Percentiles rank a stretch among this genome's conserved stretches.
phyloP scores from a whole-genome alignment of 495 filamentous ascomycete species.

The Penicillium argentinense region DNA sequence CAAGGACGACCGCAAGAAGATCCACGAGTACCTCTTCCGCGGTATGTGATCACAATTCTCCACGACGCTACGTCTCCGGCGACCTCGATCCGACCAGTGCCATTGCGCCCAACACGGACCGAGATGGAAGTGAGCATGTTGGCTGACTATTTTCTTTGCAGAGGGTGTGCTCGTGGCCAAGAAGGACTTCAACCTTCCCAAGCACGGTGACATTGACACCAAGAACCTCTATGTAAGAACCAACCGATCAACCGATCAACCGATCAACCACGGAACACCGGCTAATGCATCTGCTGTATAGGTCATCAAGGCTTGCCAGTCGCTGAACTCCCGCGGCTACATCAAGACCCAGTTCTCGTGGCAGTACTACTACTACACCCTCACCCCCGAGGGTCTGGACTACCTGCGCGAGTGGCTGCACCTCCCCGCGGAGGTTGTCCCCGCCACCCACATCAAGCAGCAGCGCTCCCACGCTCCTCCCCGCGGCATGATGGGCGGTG shows the following conservation, averaged over 20 bases:
- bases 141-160: conserved; percentile 31
- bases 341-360: conserved; percentile 99
- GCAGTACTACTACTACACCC: conserved; percentile 99
- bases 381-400: conserved; percentile 98
- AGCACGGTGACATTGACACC: conserved; percentile 94
- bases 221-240: conserved; percentile 80
- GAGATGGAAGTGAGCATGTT: conserved; percentile 5
- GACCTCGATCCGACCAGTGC: conserved; percentile 5
- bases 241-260: not conserved
- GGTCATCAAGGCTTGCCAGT: conserved; percentile 98
- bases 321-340: conserved; percentile 93
- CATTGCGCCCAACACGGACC: not conserved
- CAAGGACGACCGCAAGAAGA: conserved; percentile 99
- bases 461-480: conserved; percentile 98
- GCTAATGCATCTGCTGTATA: conserved; percentile 19
- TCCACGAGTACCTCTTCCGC: conserved; percentile 99
- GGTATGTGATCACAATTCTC: conserved; percentile 52
- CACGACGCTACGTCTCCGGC: conserved; percentile 9
- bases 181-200: conserved; percentile 95
- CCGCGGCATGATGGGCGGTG: conserved; percentile 96
- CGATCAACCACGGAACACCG: not conserved
- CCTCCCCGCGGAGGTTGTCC: conserved; percentile 98
- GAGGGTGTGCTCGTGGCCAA: conserved; percentile 99
- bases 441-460: conserved; percentile 99
- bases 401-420: conserved; percentile 99